A percentile compares a stretch with the other conserved stretches of the same genome.
Conservation (phyloP, 345 rosid species). For the Bruguiera gymnorhiza region DNA sequence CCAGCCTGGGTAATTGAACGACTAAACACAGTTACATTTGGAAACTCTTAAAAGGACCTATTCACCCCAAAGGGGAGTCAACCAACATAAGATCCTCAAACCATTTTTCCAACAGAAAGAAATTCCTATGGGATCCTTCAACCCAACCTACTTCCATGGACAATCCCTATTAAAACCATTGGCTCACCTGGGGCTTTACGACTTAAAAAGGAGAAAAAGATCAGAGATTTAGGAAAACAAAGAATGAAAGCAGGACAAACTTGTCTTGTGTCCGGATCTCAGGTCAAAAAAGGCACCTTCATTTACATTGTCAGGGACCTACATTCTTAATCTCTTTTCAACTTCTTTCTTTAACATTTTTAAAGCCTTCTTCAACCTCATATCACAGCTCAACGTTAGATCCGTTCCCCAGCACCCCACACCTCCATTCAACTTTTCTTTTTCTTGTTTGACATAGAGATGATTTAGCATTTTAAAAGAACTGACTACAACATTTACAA, state of each 20-base stretch:
- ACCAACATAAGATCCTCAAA: too few species aligned
- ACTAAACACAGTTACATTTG: too few species aligned
- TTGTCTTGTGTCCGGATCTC: not conserved
- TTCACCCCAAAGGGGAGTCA: too few species aligned
- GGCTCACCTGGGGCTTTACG: too few species aligned
- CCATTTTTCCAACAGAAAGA: too few species aligned
- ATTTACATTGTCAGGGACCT: not conserved
- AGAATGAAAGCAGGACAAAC: not conserved
- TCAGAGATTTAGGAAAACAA: not conserved
- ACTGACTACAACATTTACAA: not conserved
- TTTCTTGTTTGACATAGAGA: not conserved
- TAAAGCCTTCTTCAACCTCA: not conserved
- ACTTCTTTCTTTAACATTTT: not conserved
- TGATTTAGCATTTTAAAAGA: not conserved
- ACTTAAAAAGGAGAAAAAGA: too few species aligned
- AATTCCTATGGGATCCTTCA: too few species aligned
- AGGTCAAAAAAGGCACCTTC: not conserved
- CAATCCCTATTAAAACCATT: too few species aligned
- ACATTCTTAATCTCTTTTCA: not conserved
- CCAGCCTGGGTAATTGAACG: too few species aligned
- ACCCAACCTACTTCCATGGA: too few species aligned
- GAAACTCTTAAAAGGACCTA: too few species aligned
- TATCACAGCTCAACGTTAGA: not conserved
- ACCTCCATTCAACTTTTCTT: not conserved
- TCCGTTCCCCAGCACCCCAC: not conserved